Conservation (phyloP, 352 stramenopile genomes). For the Globisporangium camurandrum region DNA sequence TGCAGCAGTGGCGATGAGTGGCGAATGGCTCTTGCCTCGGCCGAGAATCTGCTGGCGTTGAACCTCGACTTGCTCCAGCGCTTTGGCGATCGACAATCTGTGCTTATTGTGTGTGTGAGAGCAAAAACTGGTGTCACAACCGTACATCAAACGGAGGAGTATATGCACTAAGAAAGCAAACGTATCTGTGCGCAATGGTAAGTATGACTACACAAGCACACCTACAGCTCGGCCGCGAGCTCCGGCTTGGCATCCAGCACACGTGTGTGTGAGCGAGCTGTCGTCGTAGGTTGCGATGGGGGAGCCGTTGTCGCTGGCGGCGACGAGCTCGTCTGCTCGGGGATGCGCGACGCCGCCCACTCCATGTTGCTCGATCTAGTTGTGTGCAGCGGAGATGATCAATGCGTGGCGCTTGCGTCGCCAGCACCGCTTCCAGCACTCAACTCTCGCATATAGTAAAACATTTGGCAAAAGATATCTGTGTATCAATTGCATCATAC, state of each 20-base stretch:
- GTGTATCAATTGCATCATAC: too few relatives aligned
- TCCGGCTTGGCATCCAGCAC: conserved; percentile 4
- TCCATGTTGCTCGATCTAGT: neutral
- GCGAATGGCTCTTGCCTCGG: conserved; percentile 18
- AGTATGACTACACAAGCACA: conserved; percentile 3
- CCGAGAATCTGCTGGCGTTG: conserved; percentile 24
- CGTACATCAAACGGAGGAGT: neutral
- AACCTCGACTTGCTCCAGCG: conserved; percentile 27
- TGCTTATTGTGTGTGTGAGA: neutral
- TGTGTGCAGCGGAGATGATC: too few relatives aligned
- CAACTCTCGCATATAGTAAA: too few relatives aligned
- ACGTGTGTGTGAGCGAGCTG: too few relatives aligned
- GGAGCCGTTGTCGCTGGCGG: neutral
- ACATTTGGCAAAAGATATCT: too few relatives aligned
- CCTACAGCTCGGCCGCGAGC: conserved; percentile 9
- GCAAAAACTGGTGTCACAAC: too few relatives aligned
- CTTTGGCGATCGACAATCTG: conserved; percentile 28
- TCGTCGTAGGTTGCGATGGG: neutral
- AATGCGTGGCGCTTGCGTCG: too few relatives aligned
- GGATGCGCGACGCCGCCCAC: conserved; percentile 1
- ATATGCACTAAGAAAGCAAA: neutral
- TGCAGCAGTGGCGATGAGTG: conserved; percentile 4
- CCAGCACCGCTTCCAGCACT: too few relatives aligned
- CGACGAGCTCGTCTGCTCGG: neutral
- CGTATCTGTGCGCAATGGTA: too few relatives aligned